Base-by-base conservation (phyloP, 2,329 filamentous ascomycete genomes). In the Pseudocercospora pini-densiflorae region DNA sequence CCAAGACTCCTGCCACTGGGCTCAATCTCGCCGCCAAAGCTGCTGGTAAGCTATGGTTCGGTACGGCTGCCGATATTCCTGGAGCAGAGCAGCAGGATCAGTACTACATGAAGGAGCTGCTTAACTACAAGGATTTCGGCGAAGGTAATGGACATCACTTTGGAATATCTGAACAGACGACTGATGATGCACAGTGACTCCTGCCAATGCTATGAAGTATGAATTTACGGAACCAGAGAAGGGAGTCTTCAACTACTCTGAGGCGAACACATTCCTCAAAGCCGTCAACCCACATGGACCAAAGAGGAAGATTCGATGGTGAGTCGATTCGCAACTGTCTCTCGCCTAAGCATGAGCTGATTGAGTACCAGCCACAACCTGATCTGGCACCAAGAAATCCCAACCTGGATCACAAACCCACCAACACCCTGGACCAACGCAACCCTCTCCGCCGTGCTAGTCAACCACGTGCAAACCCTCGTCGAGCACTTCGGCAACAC, bases 91-190 rank as follows among this genome's bases (percentile, higher is more conserved):
- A 87, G 40, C 81, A 78, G 51, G 86, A 91, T 76, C 73, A 78
- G 14, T 72, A 81, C 29, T 92, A 91, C 76, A 78, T 83, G 21
- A 76, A 78, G 23, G 86, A 89, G 66, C 79, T 89, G 49, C 82
- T 82, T 68, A 80, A 89, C 75, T 79, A 74, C 7, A 78, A 80
- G 58, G 87, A 90, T 72, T 91, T 90, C 72, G 89, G 89, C 33
- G 85, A 88, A 57, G 62, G 62, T 64, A 29, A 55, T 45, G 12
- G 33, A 36, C 8, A 36, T 16, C 33, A 36, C 33, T 16, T 36
- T 36, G 12, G 33, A 36, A 36, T 3, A 3, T 36, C 12, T 36
- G 12, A 14, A 12, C 33, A 10, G 12, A 16, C 33, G 33, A 36
- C 12, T 36, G 33, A 36, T 36, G 33, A 36, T 36, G 33, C 33